A percentile compares a stretch with the other conserved stretches of the same genome.
phyloP scores from a whole-genome alignment of 2,329 filamentous ascomycete genomes.

The Onygenales sp. region DNA sequence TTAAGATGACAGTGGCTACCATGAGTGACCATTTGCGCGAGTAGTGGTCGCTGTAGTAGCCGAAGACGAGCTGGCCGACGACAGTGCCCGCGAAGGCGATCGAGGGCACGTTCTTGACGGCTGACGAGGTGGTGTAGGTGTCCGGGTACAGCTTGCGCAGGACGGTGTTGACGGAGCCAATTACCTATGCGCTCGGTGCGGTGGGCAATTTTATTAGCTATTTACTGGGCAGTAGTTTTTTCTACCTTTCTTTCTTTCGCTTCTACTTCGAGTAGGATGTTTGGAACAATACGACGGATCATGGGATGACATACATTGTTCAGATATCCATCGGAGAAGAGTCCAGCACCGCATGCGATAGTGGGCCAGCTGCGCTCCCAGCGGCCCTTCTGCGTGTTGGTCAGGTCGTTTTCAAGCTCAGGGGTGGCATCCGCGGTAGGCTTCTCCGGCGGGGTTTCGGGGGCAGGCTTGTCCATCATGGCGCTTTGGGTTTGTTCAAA shows the following conservation, averaged over 20 bases:
- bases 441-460: conserved; percentile 1
- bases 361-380: conserved; percentile 59
- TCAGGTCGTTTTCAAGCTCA: conserved; percentile 1
- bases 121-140: conserved; percentile 58
- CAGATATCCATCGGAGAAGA: conserved; percentile 88
- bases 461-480: background rate
- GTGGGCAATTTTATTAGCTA: background rate
- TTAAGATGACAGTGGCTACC: conserved; percentile 70
- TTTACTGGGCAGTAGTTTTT: background rate
- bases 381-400: conserved; percentile 22
- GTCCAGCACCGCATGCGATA: conserved; percentile 77
- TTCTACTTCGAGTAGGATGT: background rate
- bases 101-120: conserved; percentile 64
- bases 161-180: conserved; percentile 77
- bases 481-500: background rate
- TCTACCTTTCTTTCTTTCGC: background rate
- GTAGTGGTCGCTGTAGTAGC: conserved; percentile 59
- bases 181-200: conserved; percentile 46
- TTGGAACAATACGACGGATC: background rate
- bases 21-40: conserved; percentile 76
- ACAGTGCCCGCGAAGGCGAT: conserved; percentile 52
- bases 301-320: conserved; percentile 55
- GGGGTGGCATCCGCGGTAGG: background rate
- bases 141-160: conserved; percentile 58
- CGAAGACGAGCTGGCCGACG: conserved; percentile 22